phyloP scores from a whole-genome alignment of 1,284 basidiomycete species.

The Ustilago sp. region DNA sequence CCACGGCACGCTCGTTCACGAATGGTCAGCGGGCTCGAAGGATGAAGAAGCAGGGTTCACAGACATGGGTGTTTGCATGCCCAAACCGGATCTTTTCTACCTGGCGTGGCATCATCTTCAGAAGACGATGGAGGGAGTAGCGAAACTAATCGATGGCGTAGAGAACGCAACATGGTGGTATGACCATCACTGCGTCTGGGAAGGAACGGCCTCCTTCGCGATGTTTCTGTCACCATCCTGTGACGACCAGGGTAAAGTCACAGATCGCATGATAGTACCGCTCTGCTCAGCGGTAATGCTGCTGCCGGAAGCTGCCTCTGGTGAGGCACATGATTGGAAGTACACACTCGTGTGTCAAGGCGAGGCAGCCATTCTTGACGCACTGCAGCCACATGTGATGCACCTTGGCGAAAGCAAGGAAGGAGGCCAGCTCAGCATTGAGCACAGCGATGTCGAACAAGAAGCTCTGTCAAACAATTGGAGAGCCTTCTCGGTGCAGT shows the following conservation, averaged over 20 bases:
- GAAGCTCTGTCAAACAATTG: slow-evolving; percentile 10
- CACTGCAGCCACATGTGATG: not conserved
- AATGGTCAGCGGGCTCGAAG: slow-evolving; percentile 3
- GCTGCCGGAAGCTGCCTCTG: too few relatives aligned
- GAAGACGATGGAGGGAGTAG: not conserved
- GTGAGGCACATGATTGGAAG: slow-evolving; percentile 1
- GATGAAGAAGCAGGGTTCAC: slow-evolving; percentile 30
- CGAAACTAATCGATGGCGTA: not conserved
- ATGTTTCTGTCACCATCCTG: not conserved
- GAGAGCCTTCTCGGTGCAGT: slow-evolving; percentile 2
- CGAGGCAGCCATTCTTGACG: not conserved
- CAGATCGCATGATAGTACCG: not conserved
- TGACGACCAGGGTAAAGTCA: not conserved
- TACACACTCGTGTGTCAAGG: slow-evolving; percentile 21
- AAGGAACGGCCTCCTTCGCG: slow-evolving; percentile 20
- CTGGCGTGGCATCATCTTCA: slow-evolving; percentile 9
- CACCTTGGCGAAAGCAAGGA: not conserved
- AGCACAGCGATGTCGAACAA: not conserved
- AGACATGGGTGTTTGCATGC: slow-evolving; percentile 45
- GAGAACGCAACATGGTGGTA: slow-evolving; percentile 7
- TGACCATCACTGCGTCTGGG: slow-evolving; percentile 25
- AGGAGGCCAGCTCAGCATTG: not conserved
- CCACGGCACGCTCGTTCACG: slow-evolving; percentile 35
- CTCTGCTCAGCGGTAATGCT: slow-evolving; percentile 25
- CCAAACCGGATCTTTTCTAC: slow-evolving; percentile 46